phyloP scores from a whole-genome alignment of 1,284 basidiomycete species.

The Fomitiporia mediterranea region DNA sequence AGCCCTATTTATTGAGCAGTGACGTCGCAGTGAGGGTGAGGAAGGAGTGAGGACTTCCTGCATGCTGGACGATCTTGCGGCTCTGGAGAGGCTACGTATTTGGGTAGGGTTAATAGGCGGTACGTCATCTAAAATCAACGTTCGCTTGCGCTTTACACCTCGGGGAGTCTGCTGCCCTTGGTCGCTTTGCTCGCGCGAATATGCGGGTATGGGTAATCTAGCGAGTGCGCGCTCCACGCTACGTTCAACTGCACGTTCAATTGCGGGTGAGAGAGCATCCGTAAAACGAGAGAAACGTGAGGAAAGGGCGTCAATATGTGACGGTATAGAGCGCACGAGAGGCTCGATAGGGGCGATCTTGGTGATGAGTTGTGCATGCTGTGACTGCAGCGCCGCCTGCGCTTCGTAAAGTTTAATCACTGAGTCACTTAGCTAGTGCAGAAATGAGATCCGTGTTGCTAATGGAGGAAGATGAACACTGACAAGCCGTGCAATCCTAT shows the following conservation, averaged over 20 bases:
- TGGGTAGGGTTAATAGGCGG: background rate
- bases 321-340: constrained; percentile 2
- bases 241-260: constrained; percentile 1
- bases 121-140: background rate
- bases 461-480: constrained; percentile 6
- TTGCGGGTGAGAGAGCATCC: background rate
- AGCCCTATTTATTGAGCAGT: background rate
- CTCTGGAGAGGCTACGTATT: background rate
- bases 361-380: constrained; percentile 4
- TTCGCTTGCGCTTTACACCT: constrained; percentile 12
- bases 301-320: constrained; percentile 3
- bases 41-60: background rate
- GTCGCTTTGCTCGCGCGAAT: background rate
- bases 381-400: constrained; percentile 2
- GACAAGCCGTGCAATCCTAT: background rate
- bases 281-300: background rate
- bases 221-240: background rate
- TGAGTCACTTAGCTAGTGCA: background rate
- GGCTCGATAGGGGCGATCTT: constrained; percentile 11
- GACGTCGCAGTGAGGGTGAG: background rate
- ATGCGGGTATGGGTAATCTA: background rate
- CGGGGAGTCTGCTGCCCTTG: background rate
- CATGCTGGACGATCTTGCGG: background rate
- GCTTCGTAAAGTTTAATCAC: constrained; percentile 12
- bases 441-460: background rate